Conservation (phyloP, 2,329 filamentous ascomycete genomes). For the Aureobasidium vineae region DNA sequence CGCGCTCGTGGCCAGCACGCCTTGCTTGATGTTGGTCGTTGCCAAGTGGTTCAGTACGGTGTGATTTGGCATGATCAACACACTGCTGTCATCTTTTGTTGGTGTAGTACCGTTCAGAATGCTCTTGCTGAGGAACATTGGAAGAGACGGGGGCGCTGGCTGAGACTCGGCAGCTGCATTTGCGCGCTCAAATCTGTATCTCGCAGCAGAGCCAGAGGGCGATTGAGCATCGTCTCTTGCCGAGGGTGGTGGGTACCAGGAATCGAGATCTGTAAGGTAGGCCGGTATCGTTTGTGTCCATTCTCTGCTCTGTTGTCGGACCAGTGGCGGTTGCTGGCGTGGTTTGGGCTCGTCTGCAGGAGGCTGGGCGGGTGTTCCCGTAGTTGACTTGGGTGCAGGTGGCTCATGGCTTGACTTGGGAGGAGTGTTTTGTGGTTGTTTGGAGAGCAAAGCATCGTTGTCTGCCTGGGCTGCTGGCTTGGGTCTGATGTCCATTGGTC, state of each 20-base stretch:
- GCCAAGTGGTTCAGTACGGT: constrained; percentile 95
- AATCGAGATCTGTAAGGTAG: constrained; percentile 84
- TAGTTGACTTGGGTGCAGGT: constrained; percentile 11
- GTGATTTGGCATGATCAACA: constrained; percentile 94
- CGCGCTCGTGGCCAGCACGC: constrained; percentile 89
- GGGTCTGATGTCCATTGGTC: constrained; percentile 32
- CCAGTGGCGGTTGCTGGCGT: constrained; percentile 16
- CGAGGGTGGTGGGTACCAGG: constrained; percentile 46
- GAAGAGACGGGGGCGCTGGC: constrained; percentile 79
- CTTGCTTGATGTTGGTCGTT: constrained; percentile 97
- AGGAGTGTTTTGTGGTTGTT: constrained; percentile 30
- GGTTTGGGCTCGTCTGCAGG: constrained; percentile 17
- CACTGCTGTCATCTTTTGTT: constrained; percentile 97
- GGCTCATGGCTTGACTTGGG: constrained; percentile 29
- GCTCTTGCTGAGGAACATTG: constrained; percentile 88
- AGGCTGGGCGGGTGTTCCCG: constrained; percentile 7
- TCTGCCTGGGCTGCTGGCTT: constrained; percentile 23
- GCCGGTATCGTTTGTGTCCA: constrained; percentile 76
- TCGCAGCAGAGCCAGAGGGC: constrained; percentile 9
- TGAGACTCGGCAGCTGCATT: constrained; percentile 72
- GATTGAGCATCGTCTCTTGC: constrained; percentile 20
- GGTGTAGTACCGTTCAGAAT: constrained; percentile 88
- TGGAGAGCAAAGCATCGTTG: constrained; percentile 18
- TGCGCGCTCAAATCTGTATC: constrained; percentile 63
- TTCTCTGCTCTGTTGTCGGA: constrained; percentile 35